These are phyloP conservation scores for Boletus reticuloceps DNA, from an alignment of 768 basidiomycete genomes.

Conservation along the genomic window DNA sequence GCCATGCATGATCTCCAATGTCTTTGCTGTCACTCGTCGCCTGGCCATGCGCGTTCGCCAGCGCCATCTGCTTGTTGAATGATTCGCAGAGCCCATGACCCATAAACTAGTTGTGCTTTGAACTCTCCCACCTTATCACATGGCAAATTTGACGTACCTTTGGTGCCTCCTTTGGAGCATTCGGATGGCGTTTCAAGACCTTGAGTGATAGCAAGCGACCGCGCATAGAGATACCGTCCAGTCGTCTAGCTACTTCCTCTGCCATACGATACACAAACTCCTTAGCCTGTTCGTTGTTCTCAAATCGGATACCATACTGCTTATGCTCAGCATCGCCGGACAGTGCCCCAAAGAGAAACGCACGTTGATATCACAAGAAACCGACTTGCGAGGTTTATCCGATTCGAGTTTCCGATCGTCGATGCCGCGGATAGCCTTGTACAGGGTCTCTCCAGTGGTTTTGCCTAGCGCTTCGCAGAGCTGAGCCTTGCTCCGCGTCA, in stretches of 20 bases:
- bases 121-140: not conserved
- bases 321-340: not conserved
- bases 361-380: slow-evolving; percentile 94
- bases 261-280: slow-evolving; percentile 75
- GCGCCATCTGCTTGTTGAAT: slow-evolving; percentile 69
- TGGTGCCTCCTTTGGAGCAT: slow-evolving; percentile 84
- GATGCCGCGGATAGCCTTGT: slow-evolving; percentile 78
- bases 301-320: slow-evolving; percentile 95
- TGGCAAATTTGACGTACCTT: slow-evolving; percentile 53
- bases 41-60: slow-evolving; percentile 57
- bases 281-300: slow-evolving; percentile 77
- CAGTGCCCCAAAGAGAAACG: slow-evolving; percentile 30
- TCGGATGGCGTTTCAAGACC: slow-evolving; percentile 82
- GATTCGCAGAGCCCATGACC: slow-evolving; percentile 86
- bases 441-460: slow-evolving; percentile 79
- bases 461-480: slow-evolving; percentile 78
- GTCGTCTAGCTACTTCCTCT: slow-evolving; percentile 67
- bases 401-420: slow-evolving; percentile 79
- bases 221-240: slow-evolving; percentile 64
- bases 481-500: slow-evolving; percentile 56
- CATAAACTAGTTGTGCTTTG: slow-evolving; percentile 58
- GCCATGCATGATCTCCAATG: slow-evolving; percentile 78
- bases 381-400: slow-evolving; percentile 84
- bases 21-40: slow-evolving; percentile 71
- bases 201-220: slow-evolving; percentile 83